Conservation (phyloP, 2,329 filamentous ascomycete genomes). For the Talaromyces marneffei region DNA sequence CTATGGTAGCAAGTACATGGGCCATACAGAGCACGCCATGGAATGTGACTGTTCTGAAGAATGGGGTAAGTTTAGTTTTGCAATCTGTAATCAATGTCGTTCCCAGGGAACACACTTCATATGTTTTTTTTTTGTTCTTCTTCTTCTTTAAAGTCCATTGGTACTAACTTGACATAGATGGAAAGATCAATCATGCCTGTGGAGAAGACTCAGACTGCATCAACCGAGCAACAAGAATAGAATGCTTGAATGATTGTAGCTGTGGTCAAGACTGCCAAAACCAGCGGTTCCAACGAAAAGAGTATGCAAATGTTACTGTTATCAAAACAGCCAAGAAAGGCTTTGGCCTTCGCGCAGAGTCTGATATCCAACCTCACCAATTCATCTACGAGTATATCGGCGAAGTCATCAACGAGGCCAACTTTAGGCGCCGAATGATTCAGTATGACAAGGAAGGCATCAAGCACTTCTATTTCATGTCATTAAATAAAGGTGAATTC, state of each 20-base stretch:
- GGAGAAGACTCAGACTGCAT: slow-evolving; percentile 97
- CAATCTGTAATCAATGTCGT: background rate
- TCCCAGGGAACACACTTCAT: too few species aligned
- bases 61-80: slow-evolving; percentile 69
- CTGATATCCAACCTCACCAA: slow-evolving; percentile 70
- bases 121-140: too few species aligned
- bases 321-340: slow-evolving; percentile 99
- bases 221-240: slow-evolving; percentile 96
- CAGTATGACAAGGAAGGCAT: slow-evolving; percentile 95
- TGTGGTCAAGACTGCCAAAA: slow-evolving; percentile 88
- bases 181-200: slow-evolving; percentile 69
- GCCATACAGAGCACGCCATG: slow-evolving; percentile 83
- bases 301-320: slow-evolving; percentile 86
- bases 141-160: too few species aligned
- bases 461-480: slow-evolving; percentile 99
- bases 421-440: slow-evolving; percentile 82
- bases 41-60: slow-evolving; percentile 95
- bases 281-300: slow-evolving; percentile 83
- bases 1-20: slow-evolving; percentile 87
- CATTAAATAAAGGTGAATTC: slow-evolving; percentile 90
- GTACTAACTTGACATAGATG: slow-evolving; percentile 45
- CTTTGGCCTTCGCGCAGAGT: slow-evolving; percentile 79
- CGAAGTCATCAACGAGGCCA: slow-evolving; percentile 90
- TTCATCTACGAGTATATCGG: slow-evolving; percentile 99
- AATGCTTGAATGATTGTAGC: slow-evolving; percentile 81